These are phyloP conservation scores for Zymoseptoria tritici DNA, from an alignment of 2,329 filamentous ascomycete genomes.

Conservation along the genomic window DNA sequence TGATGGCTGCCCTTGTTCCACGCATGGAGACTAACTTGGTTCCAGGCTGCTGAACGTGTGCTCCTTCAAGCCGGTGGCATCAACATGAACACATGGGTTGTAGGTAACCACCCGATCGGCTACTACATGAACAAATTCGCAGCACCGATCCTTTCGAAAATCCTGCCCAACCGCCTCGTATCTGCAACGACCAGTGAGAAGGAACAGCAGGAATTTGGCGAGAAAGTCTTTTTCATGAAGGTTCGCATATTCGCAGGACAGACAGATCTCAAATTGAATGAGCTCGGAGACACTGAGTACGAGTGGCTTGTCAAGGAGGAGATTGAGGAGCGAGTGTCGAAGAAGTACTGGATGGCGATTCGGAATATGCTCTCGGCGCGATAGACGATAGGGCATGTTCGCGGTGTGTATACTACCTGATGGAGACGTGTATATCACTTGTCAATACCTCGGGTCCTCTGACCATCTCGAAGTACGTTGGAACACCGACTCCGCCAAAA, in stretches of 20 bases:
- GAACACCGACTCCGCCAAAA: background rate
- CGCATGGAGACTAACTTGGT: background rate
- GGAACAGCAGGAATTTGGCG: constrained; percentile 47
- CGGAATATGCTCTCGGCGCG: constrained; percentile 77
- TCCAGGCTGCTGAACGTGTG: constrained; percentile 72
- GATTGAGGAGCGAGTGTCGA: constrained; percentile 56
- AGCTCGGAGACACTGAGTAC: constrained; percentile 70
- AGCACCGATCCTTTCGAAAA: constrained; percentile 24
- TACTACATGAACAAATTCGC: constrained; percentile 59
- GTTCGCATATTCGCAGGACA: constrained; percentile 96
- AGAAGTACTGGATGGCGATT: constrained; percentile 65
- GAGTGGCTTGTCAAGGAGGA: constrained; percentile 91
- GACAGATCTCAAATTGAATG: constrained; percentile 66
- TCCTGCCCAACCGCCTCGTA: constrained; percentile 19
- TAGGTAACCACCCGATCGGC: constrained; percentile 82
- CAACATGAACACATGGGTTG: constrained; percentile 99
- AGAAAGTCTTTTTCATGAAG: constrained; percentile 95
- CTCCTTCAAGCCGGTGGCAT: constrained; percentile 69
- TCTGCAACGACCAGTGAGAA: constrained; percentile 25
- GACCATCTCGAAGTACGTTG: background rate
- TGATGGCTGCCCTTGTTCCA: background rate
- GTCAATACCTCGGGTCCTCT: background rate
- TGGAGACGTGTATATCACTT: background rate
- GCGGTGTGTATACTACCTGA: background rate
- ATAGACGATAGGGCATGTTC: constrained; percentile 34